Base-by-base conservation (phyloP, 768 basidiomycete species). In the Infundibulicybe gibba region DNA sequence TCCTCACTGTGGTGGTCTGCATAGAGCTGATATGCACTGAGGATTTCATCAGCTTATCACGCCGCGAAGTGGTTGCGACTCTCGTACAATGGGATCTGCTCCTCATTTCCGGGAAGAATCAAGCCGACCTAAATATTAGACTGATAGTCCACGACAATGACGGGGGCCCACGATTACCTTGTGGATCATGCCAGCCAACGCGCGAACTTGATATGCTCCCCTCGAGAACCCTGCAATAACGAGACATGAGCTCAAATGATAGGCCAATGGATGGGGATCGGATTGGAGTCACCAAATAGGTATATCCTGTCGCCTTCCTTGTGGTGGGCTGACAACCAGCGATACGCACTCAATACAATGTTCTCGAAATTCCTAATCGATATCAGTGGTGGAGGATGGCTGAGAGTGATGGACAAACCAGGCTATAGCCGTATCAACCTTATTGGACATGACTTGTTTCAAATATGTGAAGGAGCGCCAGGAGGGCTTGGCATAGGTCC, bases 161-260 rank as follows among this genome's bases (percentile, higher is more conserved):
- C 25, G 8, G 8, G 25, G 8, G 25, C 25, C 25, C 25, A 8
- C 25, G 25, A 25, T 25, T 25, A 68, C 74, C 47, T 47, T 60
- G 20, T 63, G 49, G 16, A 73, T 70, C 72, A 74, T 74, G n/a
- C 58, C 72, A 2, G 74, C 70, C 34, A 74, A 37, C 2, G 58
- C 65, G 30, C 74, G 62, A 3, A 64, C 70, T 51, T 73, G 72
- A 49, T 73, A 75, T n/a, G 70, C 74, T 6, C 72, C 71, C n/a
- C 72, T 68, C 0, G 74, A 74, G 53, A 69, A 75, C 2, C 74
- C 74, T 74, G 39, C 32, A 41, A 37, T 14, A 13, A 39, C 6
- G 31, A 21, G 6, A 40, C 8, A 32, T 5, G 32, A n/a, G n/a
- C 10, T 34, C 13, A 16, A 1, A 16, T 35, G 25, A 11, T 8